These are phyloP conservation scores for Aspergillus sp. DNA, from an alignment of 2,329 filamentous ascomycete species.

Conservation along the genomic window DNA sequence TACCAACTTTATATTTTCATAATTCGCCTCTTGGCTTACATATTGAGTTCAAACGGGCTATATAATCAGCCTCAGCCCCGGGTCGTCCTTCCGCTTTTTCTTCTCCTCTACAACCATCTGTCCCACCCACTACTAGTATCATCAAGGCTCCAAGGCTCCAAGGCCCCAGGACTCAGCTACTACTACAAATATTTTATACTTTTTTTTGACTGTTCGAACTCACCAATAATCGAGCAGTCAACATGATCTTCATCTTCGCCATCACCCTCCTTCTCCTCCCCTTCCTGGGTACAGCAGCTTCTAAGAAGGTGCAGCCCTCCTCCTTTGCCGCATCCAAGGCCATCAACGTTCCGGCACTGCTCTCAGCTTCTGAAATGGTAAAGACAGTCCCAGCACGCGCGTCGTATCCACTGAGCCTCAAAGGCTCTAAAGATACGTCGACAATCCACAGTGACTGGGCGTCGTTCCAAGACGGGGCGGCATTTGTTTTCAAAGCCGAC, in stretches of 20 bases:
- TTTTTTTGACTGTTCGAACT: conserved; percentile 7
- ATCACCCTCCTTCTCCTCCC: neutral
- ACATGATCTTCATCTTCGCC: neutral
- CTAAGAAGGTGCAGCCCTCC: neutral
- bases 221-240: neutral
- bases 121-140: neutral
- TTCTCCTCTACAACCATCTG: neutral
- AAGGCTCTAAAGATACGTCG: conserved; percentile 17
- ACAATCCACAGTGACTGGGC: conserved; percentile 33
- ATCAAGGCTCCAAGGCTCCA: neutral
- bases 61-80: neutral
- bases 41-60: neutral
- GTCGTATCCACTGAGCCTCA: conserved; percentile 25
- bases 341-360: conserved; percentile 25
- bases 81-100: neutral
- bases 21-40: neutral
- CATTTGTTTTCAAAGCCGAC: conserved; percentile 30
- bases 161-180: neutral
- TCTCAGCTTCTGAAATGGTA: conserved; percentile 25
- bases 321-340: conserved; percentile 28
- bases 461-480: conserved; percentile 26
- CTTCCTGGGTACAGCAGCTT: neutral
- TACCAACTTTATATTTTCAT: neutral
- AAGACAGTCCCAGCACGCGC: conserved; percentile 23
- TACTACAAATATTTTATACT: neutral